Evolutionary conservation across 768 basidiomycete species (phyloP).

Genomic region (Pholiota conissans): DNA sequence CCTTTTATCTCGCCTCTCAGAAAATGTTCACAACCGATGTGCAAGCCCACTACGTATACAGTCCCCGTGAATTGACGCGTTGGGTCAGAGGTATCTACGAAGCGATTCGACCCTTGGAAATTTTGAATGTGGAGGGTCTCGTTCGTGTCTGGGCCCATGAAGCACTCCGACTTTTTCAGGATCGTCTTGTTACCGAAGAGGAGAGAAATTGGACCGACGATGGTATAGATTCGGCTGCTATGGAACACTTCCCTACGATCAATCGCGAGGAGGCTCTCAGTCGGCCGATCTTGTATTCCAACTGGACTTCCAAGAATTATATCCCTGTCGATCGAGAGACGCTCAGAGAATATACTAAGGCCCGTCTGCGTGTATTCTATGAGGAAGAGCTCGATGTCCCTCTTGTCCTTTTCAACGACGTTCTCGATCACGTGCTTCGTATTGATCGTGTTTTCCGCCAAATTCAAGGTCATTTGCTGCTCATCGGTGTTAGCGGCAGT

Average conservation of each 20-base stretch:
- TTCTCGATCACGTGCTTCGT: slow-evolving; percentile 94
- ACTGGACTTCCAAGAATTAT: slow-evolving; percentile 98
- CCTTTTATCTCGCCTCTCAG: slow-evolving; percentile 93
- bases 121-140: slow-evolving; percentile 91
- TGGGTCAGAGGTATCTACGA: slow-evolving; percentile 99
- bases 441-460: slow-evolving; percentile 99
- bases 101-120: slow-evolving; percentile 91
- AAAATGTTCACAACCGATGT: slow-evolving; percentile 92
- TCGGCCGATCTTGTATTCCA: slow-evolving; percentile 95
- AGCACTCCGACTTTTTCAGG: slow-evolving; percentile 95
- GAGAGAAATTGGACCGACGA: slow-evolving; percentile 97
- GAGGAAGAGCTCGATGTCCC: slow-evolving; percentile 99
- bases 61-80: slow-evolving; percentile 96
- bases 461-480: slow-evolving; percentile 91
- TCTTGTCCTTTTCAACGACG: slow-evolving; percentile 97
- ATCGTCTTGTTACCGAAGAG: slow-evolving; percentile 90
- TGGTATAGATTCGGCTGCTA: slow-evolving; percentile 78
- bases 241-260: slow-evolving; percentile 93
- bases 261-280: slow-evolving; percentile 81
- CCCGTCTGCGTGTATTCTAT: slow-evolving; percentile 95
- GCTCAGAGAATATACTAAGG: slow-evolving; percentile 95
- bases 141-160: slow-evolving; percentile 99
- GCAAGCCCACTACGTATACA: slow-evolving; percentile 99
- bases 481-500: slow-evolving; percentile 97
- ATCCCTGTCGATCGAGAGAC: slow-evolving; percentile 92